Conservation (phyloP, 768 basidiomycete genomes). For the Xerocomellus amylosporus region DNA sequence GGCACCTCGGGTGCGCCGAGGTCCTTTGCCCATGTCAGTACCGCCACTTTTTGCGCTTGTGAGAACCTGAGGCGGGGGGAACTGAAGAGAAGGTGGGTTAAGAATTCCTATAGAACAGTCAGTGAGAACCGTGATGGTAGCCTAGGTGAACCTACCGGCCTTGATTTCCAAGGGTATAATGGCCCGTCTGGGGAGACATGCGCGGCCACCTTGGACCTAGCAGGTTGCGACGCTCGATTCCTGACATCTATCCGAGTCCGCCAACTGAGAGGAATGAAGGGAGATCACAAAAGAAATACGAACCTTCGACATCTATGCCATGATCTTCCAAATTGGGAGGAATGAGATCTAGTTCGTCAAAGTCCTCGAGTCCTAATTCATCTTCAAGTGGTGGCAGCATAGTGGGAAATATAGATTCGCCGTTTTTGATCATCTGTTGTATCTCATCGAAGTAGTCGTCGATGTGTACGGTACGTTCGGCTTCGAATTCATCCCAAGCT, state of each 20-base stretch:
- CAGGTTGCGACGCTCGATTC: not conserved
- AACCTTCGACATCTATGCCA: not conserved
- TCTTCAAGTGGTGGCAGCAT: not conserved
- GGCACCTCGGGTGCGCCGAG: slow-evolving; percentile 31
- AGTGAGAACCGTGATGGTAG: not conserved
- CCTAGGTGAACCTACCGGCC: not conserved
- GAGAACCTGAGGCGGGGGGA: slow-evolving; percentile 33
- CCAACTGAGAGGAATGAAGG: not conserved
- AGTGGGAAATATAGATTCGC: not conserved
- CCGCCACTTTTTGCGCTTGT: slow-evolving; percentile 25
- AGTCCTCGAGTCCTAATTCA: not conserved
- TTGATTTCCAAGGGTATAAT: not conserved
- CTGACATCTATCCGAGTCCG: not conserved
- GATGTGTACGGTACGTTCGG: not conserved
- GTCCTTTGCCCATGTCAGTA: slow-evolving; percentile 29
- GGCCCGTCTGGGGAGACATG: not conserved
- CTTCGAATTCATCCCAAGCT: slow-evolving; percentile 6
- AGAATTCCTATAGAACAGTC: slow-evolving; percentile 26
- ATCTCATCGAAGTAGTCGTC: slow-evolving; percentile 6
- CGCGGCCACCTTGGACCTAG: not conserved
- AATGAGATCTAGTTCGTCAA: not conserved
- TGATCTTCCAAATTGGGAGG: not conserved
- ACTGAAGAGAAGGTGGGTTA: slow-evolving; percentile 32
- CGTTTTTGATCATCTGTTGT: not conserved
- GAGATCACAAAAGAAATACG: not conserved